Percentiles rank a stretch among this genome's conserved stretches.
Evolutionary conservation across 2,329 filamentous ascomycete species (phyloP).

Genomic region (Beauveria asiatica): DNA sequence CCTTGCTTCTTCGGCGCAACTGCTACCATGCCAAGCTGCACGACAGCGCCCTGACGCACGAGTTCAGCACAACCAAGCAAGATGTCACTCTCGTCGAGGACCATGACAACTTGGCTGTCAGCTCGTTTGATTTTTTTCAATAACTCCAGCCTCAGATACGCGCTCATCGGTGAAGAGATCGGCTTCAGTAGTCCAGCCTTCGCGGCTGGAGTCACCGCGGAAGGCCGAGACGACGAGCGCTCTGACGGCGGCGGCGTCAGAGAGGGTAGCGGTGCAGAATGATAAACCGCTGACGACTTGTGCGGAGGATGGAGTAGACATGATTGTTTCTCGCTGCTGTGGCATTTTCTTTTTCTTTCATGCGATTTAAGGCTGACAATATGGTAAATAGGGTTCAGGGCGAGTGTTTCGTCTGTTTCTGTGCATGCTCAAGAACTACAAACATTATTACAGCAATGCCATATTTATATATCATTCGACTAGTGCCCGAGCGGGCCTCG

Average conservation of each 20-base stretch:
- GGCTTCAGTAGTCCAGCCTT: conserved; percentile 40
- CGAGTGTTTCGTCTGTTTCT: background rate
- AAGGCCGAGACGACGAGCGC: conserved; percentile 35
- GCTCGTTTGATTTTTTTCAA: conserved; percentile 33
- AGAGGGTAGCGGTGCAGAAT: conserved; percentile 27
- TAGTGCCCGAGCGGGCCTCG: background rate
- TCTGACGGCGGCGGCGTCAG: conserved; percentile 25
- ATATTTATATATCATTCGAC: background rate
- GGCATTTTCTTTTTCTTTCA: background rate
- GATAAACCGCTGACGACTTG: background rate
- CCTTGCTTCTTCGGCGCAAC: conserved; percentile 34
- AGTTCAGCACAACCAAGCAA: conserved; percentile 38
- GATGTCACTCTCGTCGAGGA: conserved; percentile 18
- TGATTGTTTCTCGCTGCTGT: background rate
- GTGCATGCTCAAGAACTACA: background rate
- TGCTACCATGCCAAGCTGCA: conserved; percentile 40
- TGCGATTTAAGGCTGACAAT: background rate
- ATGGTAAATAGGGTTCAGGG: no score
- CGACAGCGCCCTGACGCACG: conserved; percentile 20
- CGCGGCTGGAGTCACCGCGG: conserved; percentile 31
- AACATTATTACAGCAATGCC: background rate
- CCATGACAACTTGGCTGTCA: conserved; percentile 28
- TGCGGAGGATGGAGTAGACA: background rate
- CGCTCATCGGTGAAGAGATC: conserved; percentile 34
- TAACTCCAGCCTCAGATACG: conserved; percentile 29